Conservation (phyloP, 257 asterid genomes). For the Voacanga thouarsii region DNA sequence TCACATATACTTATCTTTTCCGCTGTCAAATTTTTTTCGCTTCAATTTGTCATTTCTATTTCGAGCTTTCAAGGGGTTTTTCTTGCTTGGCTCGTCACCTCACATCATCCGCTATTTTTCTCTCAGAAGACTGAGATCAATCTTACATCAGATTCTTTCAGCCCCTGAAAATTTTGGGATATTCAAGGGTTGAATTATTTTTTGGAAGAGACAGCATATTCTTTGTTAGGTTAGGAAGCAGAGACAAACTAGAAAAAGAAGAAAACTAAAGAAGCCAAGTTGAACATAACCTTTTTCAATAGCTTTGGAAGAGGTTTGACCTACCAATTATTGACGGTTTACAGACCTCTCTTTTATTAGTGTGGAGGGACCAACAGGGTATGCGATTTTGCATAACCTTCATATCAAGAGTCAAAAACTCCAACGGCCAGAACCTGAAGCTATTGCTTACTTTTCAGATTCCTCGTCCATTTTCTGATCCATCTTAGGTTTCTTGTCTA, state of each 20-base stretch:
- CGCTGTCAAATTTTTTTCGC: neutral
- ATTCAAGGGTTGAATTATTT: neutral
- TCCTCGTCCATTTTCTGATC: constrained; percentile 6
- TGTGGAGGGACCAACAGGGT: neutral
- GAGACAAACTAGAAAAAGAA: neutral
- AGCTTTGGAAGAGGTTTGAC: neutral
- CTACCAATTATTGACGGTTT: constrained; percentile 2
- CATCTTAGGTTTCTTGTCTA: neutral
- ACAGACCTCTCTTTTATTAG: neutral
- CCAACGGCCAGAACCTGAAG: neutral
- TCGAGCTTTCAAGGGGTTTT: constrained; percentile 8
- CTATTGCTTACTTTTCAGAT: neutral
- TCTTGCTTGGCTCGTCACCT: neutral
- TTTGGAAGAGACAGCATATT: neutral
- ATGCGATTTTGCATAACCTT: neutral
- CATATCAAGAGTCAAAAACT: neutral
- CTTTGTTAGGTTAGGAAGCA: neutral
- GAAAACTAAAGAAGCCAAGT: neutral
- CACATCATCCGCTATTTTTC: neutral
- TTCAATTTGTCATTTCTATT: neutral
- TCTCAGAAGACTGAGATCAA: neutral
- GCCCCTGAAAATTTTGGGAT: neutral
- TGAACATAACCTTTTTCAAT: neutral
- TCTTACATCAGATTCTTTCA: neutral
- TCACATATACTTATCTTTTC: neutral